A percentile compares a stretch with the other conserved stretches of the same genome.
phyloP scores from a whole-genome alignment of 345 rosid species.

The Aegle marmelos region DNA sequence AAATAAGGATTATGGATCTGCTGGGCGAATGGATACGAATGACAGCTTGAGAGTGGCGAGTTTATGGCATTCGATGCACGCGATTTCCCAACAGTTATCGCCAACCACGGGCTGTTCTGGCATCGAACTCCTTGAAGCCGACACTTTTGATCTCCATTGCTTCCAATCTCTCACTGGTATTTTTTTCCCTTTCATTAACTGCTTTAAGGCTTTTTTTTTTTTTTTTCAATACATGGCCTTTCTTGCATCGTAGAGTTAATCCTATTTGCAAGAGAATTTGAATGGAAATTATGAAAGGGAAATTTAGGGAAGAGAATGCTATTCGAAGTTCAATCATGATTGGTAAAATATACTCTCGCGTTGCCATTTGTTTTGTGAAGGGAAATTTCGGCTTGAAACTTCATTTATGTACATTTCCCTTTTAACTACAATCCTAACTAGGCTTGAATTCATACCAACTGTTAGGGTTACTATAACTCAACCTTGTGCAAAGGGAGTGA shows the following conservation, averaged over 20 bases:
- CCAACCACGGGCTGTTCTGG: slow-evolving; percentile 88
- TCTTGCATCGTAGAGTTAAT: not conserved
- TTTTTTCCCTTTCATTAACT: not conserved
- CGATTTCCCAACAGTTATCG: slow-evolving; percentile 96
- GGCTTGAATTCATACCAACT: not conserved
- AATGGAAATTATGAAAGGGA: not conserved
- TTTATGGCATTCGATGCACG: slow-evolving; percentile 99
- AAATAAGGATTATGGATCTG: slow-evolving; percentile 81
- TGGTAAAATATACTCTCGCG: not conserved
- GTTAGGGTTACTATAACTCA: not conserved
- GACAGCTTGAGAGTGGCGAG: slow-evolving; percentile 98
- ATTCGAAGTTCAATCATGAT: not conserved
- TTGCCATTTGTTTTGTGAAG: not conserved
- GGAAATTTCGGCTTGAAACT: not conserved
- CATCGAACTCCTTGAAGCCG: slow-evolving; percentile 93
- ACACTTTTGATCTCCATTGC: slow-evolving; percentile 92
- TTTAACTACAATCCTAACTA: not conserved
- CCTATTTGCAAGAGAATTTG: not conserved
- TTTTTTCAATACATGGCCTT: not conserved
- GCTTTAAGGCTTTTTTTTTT: not conserved
- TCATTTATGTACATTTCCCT: not conserved
- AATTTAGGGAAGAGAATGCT: not conserved
- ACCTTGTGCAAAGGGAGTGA: not conserved
- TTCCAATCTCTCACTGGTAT: slow-evolving; percentile 93
- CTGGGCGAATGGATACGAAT: slow-evolving; percentile 96